Percentiles rank a stretch among this genome's conserved stretches.
Evolutionary conservation across 768 basidiomycete genomes (phyloP).

Genomic region (Lepiota brunneoincarnata): DNA sequence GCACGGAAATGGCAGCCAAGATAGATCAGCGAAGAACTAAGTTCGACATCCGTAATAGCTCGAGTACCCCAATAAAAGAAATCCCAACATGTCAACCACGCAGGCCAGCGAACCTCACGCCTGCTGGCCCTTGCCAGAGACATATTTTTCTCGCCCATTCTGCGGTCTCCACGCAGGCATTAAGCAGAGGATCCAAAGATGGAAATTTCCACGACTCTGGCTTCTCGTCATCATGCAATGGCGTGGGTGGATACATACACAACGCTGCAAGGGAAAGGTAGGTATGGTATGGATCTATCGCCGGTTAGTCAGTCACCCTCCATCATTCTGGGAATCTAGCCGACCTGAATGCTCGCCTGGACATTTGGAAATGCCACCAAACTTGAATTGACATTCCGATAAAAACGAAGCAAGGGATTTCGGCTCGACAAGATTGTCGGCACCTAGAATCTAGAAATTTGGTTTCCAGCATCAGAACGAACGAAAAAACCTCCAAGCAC

Average conservation of each 20-base stretch:
- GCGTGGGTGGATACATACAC: slow-evolving; percentile 56
- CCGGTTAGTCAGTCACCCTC: neutral
- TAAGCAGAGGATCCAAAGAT: slow-evolving; percentile 66
- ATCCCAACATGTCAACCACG: no score
- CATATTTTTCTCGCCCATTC: slow-evolving; percentile 62
- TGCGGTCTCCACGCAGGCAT: slow-evolving; percentile 63
- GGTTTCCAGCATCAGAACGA: neutral
- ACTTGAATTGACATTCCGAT: slow-evolving; percentile 77
- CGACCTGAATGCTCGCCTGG: slow-evolving; percentile 78
- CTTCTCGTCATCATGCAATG: slow-evolving; percentile 25
- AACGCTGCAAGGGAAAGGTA: slow-evolving; percentile 86
- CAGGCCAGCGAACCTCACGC: no score
- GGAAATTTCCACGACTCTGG: slow-evolving; percentile 53
- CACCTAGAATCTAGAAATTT: slow-evolving; percentile 63
- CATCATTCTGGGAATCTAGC: slow-evolving; percentile 1
- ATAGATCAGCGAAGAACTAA: no score
- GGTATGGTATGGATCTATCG: slow-evolving; percentile 89
- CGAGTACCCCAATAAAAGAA: no score
- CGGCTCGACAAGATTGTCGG: slow-evolving; percentile 53
- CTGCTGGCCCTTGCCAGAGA: slow-evolving; percentile 30
- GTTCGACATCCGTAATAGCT: no score
- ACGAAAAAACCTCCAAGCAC: slow-evolving; percentile 2
- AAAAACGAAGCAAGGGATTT: slow-evolving; percentile 61
- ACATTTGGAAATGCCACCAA: slow-evolving; percentile 86
- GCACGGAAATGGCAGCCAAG: no score